Percentiles rank a stretch among this genome's conserved stretches.
These are phyloP conservation scores for Alternaria postmessia DNA, from an alignment of 2,329 filamentous ascomycete genomes.

Conservation along the genomic window DNA sequence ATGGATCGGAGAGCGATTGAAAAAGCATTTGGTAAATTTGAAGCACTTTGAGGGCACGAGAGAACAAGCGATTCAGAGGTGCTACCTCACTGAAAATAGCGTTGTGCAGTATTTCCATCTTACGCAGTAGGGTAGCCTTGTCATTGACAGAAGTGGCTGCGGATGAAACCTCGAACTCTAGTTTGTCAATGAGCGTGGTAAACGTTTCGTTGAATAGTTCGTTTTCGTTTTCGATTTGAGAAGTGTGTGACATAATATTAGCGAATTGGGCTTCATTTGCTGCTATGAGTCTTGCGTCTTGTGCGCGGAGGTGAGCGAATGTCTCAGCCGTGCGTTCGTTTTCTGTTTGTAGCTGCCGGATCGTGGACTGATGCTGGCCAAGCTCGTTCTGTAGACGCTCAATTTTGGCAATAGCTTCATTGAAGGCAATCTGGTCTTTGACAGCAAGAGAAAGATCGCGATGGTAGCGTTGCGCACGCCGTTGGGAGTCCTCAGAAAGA, in stretches of 20 bases:
- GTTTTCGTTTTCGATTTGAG: conserved; percentile 16
- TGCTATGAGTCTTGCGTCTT: conserved; percentile 7
- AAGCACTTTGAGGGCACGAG: conserved; percentile 10
- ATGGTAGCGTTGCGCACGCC: conserved; percentile 25
- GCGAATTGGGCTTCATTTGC: conserved; percentile 4
- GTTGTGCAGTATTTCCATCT: conserved; percentile 17
- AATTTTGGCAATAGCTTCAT: conserved; percentile 11
- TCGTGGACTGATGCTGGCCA: conserved; percentile 9
- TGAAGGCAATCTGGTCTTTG: conserved; percentile 6
- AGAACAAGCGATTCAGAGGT: conserved; percentile 20
- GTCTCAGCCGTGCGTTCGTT: conserved; percentile 16
- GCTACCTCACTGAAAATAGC: conserved; percentile 19
- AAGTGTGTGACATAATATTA: not conserved
- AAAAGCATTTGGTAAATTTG: conserved; percentile 20
- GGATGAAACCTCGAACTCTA: conserved; percentile 16
- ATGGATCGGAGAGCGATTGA: conserved; percentile 9
- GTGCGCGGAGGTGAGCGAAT: conserved; percentile 10
- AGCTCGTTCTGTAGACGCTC: conserved; percentile 20
- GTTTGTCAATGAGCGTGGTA: conserved; percentile 13
- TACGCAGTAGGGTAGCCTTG: conserved; percentile 1
- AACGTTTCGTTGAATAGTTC: conserved; percentile 17
- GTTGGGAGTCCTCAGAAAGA: conserved; percentile 9
- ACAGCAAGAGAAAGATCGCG: conserved; percentile 12
- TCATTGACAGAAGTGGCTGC: conserved; percentile 9
- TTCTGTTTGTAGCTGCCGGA: conserved; percentile 20